These are phyloP conservation scores for Boletus sp. DNA, from an alignment of 1,284 basidiomycete genomes.

Conservation along the genomic window DNA sequence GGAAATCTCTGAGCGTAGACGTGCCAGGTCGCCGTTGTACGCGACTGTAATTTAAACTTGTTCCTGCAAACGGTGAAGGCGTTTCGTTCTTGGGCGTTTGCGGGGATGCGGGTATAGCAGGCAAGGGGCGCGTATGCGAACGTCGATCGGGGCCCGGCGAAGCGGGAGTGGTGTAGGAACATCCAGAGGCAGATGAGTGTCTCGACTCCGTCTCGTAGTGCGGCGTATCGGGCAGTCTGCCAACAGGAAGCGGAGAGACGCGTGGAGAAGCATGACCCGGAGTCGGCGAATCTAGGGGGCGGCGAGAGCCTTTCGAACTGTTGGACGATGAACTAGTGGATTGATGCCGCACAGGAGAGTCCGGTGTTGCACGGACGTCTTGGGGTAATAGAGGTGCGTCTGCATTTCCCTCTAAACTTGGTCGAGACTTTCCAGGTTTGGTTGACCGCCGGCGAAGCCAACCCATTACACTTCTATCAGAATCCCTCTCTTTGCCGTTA, in stretches of 20 bases:
- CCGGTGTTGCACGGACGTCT: constrained; percentile 11
- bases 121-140: constrained; percentile 17
- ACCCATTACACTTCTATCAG: constrained; percentile 41
- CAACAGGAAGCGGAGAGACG: constrained; percentile 12
- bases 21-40: constrained; percentile 9
- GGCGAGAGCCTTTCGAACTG: constrained; percentile 27
- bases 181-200: constrained; percentile 28
- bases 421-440: constrained; percentile 26
- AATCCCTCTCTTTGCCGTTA: constrained; percentile 39
- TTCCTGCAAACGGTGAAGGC: constrained; percentile 10
- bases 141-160: constrained; percentile 17
- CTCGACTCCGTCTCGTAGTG: constrained; percentile 20
- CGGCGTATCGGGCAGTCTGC: constrained; percentile 16
- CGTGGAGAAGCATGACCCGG: constrained; percentile 10
- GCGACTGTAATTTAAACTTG: constrained; percentile 15
- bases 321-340: constrained; percentile 22
- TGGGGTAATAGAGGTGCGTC: constrained; percentile 16
- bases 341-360: constrained; percentile 27
- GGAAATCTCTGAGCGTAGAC: constrained; percentile 10
- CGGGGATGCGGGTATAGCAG: constrained; percentile 31
- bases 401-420: constrained; percentile 20
- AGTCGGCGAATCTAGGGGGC: constrained; percentile 22
- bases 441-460: constrained; percentile 59
- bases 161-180: constrained; percentile 17
- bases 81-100: constrained; percentile 16